Evolutionary conservation across 164 flowering plant genomes (phyloP).

Genomic region (Echeveria elegans): DNA sequence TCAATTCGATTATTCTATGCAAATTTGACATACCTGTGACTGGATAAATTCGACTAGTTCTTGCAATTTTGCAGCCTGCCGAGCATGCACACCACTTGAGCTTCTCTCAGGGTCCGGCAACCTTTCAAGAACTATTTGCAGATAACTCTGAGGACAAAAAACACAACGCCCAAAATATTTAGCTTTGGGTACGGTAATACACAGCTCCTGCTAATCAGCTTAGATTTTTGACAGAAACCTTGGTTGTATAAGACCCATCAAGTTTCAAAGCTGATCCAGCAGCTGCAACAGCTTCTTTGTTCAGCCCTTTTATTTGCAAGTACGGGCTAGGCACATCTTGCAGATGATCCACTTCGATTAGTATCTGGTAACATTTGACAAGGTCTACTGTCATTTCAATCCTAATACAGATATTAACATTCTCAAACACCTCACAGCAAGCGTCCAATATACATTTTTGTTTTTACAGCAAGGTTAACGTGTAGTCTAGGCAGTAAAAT

Average conservation of each 20-base stretch:
- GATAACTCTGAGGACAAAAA: conserved; percentile 56
- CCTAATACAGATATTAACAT: conserved; percentile 1
- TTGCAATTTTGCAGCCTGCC: conserved; percentile 83
- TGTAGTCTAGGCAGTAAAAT: not conserved
- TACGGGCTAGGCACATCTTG: conserved; percentile 81
- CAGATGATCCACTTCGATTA: conserved; percentile 89
- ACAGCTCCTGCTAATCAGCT: not conserved
- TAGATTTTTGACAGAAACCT: conserved; percentile 35
- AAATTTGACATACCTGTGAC: conserved; percentile 59
- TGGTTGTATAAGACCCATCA: conserved; percentile 95
- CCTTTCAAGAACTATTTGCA: conserved; percentile 77
- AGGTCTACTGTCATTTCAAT: not conserved
- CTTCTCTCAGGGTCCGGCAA: conserved; percentile 57
- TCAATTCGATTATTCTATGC: not conserved
- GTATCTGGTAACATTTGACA: conserved; percentile 39
- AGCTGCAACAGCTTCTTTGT: conserved; percentile 79
- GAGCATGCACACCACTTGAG: conserved; percentile 63
- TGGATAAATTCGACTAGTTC: conserved; percentile 84
- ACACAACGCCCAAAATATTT: not conserved
- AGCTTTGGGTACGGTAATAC: not conserved
- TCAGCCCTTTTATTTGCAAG: conserved; percentile 85
- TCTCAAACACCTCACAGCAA: not conserved
- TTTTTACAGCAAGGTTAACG: no score
- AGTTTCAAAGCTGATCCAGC: conserved; percentile 76
- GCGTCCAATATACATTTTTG: not conserved